These are phyloP conservation scores for Stephanodiscus triporus DNA, from an alignment of 108 stramenopile species.

Conservation along the genomic window DNA sequence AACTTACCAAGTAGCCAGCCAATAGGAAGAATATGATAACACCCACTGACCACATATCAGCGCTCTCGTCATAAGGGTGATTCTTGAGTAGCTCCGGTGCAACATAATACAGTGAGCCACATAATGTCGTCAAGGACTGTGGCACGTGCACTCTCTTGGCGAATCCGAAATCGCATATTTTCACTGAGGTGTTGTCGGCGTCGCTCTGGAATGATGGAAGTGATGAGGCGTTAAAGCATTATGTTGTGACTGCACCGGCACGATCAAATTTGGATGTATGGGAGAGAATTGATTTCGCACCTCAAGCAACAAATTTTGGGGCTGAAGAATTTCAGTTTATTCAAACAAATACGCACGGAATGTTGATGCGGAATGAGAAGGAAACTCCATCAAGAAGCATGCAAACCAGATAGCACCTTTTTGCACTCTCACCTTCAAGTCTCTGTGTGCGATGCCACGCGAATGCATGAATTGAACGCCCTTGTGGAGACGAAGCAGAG, in stretches of 20 bases:
- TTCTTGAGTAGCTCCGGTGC: constrained; percentile 75
- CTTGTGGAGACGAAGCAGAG: too few species aligned
- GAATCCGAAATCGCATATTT: constrained; percentile 96
- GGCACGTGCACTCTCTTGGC: constrained; percentile 83
- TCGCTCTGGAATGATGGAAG: constrained; percentile 59
- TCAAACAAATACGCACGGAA: not conserved
- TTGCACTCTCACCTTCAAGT: constrained; percentile 68
- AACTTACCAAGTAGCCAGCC: constrained; percentile 65
- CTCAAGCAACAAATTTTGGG: constrained; percentile 90
- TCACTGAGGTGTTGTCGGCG: constrained; percentile 69
- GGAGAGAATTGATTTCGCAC: constrained; percentile 33
- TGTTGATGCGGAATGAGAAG: not conserved
- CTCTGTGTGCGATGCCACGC: constrained; percentile 88
- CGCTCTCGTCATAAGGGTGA: constrained; percentile 75
- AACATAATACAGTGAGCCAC: constrained; percentile 84
- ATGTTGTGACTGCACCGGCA: not conserved
- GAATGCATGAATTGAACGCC: constrained; percentile 88
- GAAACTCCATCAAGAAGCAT: not conserved
- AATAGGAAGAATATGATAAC: constrained; percentile 91
- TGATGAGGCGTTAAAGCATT: constrained; percentile 1
- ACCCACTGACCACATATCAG: constrained; percentile 96
- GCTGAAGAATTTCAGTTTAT: constrained; percentile 45
- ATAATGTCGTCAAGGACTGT: constrained; percentile 79
- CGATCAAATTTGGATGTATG: not conserved
- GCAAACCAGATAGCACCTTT: too few species aligned